Evolutionary conservation across 2,329 filamentous ascomycete species (phyloP).

Genomic region (Alternaria sp.): DNA sequence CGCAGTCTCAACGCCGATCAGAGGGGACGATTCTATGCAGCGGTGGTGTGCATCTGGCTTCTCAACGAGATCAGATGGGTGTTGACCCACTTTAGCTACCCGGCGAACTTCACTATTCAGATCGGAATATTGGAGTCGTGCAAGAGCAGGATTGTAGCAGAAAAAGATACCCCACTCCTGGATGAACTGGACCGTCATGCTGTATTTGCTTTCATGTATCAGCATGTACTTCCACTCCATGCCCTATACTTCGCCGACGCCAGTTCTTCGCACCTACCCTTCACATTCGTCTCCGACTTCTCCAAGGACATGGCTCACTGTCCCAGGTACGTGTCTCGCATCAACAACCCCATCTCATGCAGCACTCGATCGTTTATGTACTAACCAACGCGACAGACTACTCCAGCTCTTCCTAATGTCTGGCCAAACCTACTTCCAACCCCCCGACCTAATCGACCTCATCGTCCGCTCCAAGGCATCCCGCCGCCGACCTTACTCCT

Average conservation of each 20-base stretch:
- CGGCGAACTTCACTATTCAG: slow-evolving; percentile 4
- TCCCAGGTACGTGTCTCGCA: neutral
- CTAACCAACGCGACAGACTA: neutral
- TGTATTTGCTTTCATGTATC: slow-evolving; percentile 32
- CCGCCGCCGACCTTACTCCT: slow-evolving; percentile 18
- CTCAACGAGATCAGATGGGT: slow-evolving; percentile 35
- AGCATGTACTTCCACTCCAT: slow-evolving; percentile 30
- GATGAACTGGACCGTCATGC: slow-evolving; percentile 28
- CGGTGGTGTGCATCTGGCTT: slow-evolving; percentile 27
- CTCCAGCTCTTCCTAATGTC: slow-evolving; percentile 27
- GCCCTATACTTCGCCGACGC: slow-evolving; percentile 20
- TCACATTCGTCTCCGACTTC: slow-evolving; percentile 24
- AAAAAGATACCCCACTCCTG: slow-evolving; percentile 9
- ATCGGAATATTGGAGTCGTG: neutral
- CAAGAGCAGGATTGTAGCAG: neutral
- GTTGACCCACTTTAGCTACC: slow-evolving; percentile 20
- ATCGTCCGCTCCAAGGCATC: slow-evolving; percentile 16
- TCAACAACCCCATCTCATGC: neutral
- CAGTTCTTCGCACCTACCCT: slow-evolving; percentile 16
- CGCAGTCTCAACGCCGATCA: slow-evolving; percentile 25
- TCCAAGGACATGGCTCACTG: neutral
- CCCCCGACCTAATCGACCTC: slow-evolving; percentile 34
- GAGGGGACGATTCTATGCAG: slow-evolving; percentile 29
- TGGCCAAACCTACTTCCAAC: slow-evolving; percentile 31
- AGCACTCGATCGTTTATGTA: neutral